Conservation (phyloP, 805 yeast genomes). For the Suhomyces sp. region DNA sequence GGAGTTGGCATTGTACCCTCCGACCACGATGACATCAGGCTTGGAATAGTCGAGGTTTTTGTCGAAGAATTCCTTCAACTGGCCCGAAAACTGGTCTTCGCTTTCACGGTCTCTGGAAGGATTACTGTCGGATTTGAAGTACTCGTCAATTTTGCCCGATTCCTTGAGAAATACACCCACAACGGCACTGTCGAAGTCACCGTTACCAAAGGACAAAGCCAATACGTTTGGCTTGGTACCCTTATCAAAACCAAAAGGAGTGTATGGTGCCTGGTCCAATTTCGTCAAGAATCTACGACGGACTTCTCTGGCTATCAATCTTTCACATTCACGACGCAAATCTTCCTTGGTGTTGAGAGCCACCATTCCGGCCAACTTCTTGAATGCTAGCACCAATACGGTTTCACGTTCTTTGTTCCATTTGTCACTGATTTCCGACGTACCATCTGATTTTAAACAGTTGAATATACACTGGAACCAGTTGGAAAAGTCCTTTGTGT, state of each 20-base stretch:
- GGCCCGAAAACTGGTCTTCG: conserved; percentile 51
- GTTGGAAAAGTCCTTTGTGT: conserved; percentile 41
- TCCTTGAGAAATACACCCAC: conserved; percentile 78
- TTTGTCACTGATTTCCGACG: conserved; percentile 66
- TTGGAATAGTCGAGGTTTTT: conserved; percentile 45
- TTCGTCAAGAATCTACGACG: conserved; percentile 66
- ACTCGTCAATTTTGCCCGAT: conserved; percentile 73
- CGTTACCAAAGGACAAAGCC: conserved; percentile 83
- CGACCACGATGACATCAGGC: conserved; percentile 88
- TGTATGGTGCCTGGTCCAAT: conserved; percentile 90
- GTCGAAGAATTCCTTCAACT: conserved; percentile 64
- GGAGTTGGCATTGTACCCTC: conserved; percentile 80
- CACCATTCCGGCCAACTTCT: conserved; percentile 62
- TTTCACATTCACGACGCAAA: conserved; percentile 71
- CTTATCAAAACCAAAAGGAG: conserved; percentile 70
- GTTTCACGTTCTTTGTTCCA: conserved; percentile 80
- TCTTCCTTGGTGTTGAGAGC: conserved; percentile 79
- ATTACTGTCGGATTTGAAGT: conserved; percentile 72
- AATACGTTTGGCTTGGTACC: conserved; percentile 86
- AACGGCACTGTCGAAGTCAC: conserved; percentile 80
- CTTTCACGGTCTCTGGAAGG: conserved; percentile 50
- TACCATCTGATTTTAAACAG: conserved; percentile 70
- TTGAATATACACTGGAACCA: conserved; percentile 44
- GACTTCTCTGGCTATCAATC: conserved; percentile 62
- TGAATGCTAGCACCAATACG: conserved; percentile 65